A percentile compares a stretch with the other conserved stretches of the same genome.
phyloP scores from a whole-genome alignment of 2,329 filamentous ascomycete species.

The Aspergillus sp. region DNA sequence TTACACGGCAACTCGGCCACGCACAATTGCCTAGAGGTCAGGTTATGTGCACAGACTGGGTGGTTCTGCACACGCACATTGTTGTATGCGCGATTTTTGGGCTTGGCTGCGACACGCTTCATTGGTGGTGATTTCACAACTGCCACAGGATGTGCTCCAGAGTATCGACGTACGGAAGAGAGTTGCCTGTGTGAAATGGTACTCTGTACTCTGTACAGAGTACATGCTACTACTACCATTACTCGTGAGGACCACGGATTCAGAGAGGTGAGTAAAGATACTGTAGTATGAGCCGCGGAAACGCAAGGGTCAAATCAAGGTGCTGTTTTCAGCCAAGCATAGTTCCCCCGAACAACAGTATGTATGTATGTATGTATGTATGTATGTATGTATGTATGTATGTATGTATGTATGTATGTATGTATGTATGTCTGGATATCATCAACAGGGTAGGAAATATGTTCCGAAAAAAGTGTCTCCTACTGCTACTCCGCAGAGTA shows the following conservation, averaged over 20 bases:
- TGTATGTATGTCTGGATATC: too few relatives aligned
- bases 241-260: neutral
- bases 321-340: neutral
- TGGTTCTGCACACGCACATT: too few relatives aligned
- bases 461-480: neutral
- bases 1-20: conserved; percentile 1
- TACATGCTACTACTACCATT: neutral
- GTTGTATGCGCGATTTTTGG: conserved; percentile 19
- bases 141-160: neutral
- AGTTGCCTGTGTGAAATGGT: neutral
- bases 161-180: conserved; percentile 2
- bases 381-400: too few relatives aligned
- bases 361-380: too few relatives aligned
- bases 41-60: neutral
- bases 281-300: neutral
- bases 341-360: neutral
- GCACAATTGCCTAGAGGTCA: neutral
- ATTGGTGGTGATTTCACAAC: neutral
- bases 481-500: too few relatives aligned
- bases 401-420: too few relatives aligned
- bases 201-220: conserved; percentile 1
- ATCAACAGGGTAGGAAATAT: neutral
- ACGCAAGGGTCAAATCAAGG: neutral
- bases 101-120: neutral
- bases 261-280: neutral